Evolutionary conservation across 2,329 filamentous ascomycete genomes (phyloP), one percentile per base, ranked within the genome.

Genomic region (Escovopsis sp.): DNA sequence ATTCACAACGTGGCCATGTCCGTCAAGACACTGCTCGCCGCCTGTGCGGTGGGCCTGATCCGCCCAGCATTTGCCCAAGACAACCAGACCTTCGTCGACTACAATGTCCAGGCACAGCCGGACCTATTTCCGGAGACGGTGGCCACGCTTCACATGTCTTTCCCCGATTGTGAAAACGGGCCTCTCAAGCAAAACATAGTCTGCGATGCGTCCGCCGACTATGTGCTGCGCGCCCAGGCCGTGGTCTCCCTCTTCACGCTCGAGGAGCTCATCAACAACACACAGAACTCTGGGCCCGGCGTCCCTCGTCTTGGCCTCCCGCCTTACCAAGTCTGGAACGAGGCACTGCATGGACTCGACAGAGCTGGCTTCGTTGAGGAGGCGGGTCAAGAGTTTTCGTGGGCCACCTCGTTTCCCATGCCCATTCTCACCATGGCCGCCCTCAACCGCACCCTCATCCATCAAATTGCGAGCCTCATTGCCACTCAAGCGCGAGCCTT

Each of bases 371-470:
- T 45, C 30, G 23, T 23, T 23, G 45, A 43, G 18, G 34, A 30
- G 12, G 28, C 26, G 18, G 40, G 42, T 19, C 39, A 33, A 19
- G 33, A 47, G 10, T 82, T 68, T 51, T 69, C 64, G 47, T 73
- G 70, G 53, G 72, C 77, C 0, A 82, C 78, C 0, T 77, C 72
- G 0, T 82, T 82, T 51, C 76, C 78, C 0, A 69, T 73, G 52
- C 77, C 77, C 0, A 78, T 83, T 8, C 33, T 43, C 70, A 82
- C 48, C 55, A 66, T 26, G 60, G 68, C 12, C 69, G 82, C 6
- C 10, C 39, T 44, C n/a, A 44, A 44, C 34, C 39, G 39, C 30
- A 44, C 43, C 75, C 68, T 41, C 3, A 63, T 56, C 4, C 67
- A 41, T 15, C 42, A 47, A 15, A 45, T 76, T 5, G 43, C 43